Evolutionary conservation across 805 yeast genomes (phyloP), one percentile per base, ranked within the genome.

Genomic region (Wickerhamiella azymoides): DNA sequence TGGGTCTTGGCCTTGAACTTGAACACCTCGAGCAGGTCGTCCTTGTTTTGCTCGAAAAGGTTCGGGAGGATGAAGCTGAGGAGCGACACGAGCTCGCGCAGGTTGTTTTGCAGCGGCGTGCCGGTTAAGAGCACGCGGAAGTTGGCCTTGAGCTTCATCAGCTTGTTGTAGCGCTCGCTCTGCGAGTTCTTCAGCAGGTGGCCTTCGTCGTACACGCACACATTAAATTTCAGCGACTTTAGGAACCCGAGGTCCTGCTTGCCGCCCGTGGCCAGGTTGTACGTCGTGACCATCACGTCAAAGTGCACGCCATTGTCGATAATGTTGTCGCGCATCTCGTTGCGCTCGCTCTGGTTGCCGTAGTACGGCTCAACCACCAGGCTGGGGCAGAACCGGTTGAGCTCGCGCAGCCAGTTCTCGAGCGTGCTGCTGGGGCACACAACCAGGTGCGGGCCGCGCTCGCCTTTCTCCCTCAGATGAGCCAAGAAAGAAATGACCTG

Each of bases 351-450:
- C 56, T 79, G 84, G 3, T 86, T 72, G 0, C 98, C 99, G 63
- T 92, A 92, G 60, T 92, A 92, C 1, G 97, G 96, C 61, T 85
- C 88, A 13, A 89, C 93, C 18, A 70, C 71, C 41, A 92, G 59
- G 6, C 57, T 32, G 0, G 98, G 98, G 50, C 94, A 80, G 61
- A 92, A 92, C 58, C 85, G 80, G 49, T 77, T 72, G 61, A 92
- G 86, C 60, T 92, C 99, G 60, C 99, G 73, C 51, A 92, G 69
- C 99, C 99, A 92, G 63, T 92, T 92, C 60, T 92, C 99, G 48
- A 92, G 69, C 0, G 99, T 92, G 0, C 97, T 89, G 0, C 96
- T 77, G 1, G 99, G 99, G 24, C 93, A 97, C 28, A 92, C 92
- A 28, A 92, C 82, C 49, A 92, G 67, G 68, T 92, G 97, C 1